Conservation (phyloP, 225 moss, liverwort and hornwort species). For the Lunularia cruciata region DNA sequence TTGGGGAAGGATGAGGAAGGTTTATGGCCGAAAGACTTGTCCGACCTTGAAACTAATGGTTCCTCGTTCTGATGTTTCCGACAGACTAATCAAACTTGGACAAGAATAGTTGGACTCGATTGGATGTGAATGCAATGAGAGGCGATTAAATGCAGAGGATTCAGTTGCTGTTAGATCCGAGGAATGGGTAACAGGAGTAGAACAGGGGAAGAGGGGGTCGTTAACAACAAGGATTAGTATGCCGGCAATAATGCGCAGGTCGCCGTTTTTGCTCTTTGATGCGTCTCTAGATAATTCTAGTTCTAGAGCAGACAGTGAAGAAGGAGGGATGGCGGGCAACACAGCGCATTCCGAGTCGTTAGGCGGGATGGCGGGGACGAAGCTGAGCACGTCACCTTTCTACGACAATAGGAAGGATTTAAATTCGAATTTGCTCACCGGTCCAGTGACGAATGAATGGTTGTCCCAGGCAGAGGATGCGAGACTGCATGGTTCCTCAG, state of each 20-base stretch:
- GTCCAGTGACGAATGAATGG: constrained; percentile 49
- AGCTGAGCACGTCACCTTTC: constrained; percentile 17
- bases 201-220: background rate
- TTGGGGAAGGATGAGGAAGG: too few species aligned
- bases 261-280: constrained; percentile 38
- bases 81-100: too few species aligned
- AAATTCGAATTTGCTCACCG: constrained; percentile 18
- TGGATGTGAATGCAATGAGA: too few species aligned
- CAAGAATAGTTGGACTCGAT: too few species aligned
- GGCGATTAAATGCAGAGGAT: too few species aligned
- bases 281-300: constrained; percentile 39
- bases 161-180: background rate
- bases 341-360: constrained; percentile 23
- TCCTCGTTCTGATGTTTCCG: too few species aligned
- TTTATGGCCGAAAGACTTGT: too few species aligned
- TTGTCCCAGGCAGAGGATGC: constrained; percentile 66
- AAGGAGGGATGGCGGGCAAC: constrained; percentile 23
- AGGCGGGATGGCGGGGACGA: constrained; percentile 30
- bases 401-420: background rate
- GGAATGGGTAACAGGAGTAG: background rate
- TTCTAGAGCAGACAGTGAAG: constrained; percentile 43
- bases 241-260: constrained; percentile 34
- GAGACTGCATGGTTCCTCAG: constrained; percentile 45
- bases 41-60: too few species aligned
- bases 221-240: background rate